These are phyloP conservation scores for Closterium sp. DNA, from an alignment of 139 green algal species.

Conservation along the genomic window DNA sequence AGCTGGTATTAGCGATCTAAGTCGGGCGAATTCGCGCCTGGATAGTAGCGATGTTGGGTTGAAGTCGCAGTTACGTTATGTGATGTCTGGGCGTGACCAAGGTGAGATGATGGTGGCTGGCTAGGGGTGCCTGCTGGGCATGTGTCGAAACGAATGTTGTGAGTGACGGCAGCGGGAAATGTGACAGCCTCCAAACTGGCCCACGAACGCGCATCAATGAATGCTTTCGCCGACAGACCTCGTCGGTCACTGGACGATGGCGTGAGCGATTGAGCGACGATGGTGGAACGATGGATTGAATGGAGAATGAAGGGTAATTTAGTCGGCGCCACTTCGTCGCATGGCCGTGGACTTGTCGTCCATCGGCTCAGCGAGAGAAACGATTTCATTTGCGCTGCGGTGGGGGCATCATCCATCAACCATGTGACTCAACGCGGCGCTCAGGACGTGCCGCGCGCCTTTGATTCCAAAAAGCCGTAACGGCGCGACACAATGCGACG, in stretches of 20 bases:
- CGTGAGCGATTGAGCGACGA: background rate
- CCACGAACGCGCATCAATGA: background rate
- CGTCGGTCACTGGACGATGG: background rate
- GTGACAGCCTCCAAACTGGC: background rate
- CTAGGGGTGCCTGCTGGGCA: background rate
- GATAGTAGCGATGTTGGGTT: background rate
- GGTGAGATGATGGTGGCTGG: background rate
- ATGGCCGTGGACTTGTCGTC: background rate
- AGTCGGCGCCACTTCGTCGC: background rate
- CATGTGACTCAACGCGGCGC: background rate
- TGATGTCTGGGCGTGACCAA: too few relatives aligned
- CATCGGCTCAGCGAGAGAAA: background rate
- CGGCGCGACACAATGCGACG: background rate
- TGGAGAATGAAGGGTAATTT: background rate
- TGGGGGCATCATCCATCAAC: background rate
- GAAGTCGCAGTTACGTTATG: background rate
- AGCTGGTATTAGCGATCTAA: background rate
- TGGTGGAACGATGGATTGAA: background rate
- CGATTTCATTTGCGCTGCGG: background rate
- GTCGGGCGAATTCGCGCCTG: background rate
- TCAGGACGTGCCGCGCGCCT: background rate
- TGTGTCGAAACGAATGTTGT: background rate
- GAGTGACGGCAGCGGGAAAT: background rate
- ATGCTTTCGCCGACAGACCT: background rate
- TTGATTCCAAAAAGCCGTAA: background rate